Evolutionary conservation across 306 rosid species (phyloP).

Genomic region (Vigna trinervia): DNA sequence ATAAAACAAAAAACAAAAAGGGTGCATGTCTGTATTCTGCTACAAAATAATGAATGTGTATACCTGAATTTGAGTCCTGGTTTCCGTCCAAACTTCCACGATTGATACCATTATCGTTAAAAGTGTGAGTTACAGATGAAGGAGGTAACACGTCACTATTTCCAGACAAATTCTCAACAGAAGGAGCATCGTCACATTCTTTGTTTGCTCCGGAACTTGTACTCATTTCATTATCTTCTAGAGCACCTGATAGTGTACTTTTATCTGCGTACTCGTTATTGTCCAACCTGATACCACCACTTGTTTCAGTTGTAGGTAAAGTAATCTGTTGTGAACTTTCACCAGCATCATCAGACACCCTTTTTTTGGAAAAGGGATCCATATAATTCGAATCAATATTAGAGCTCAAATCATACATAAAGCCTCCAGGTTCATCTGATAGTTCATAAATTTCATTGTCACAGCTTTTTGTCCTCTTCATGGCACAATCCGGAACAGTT

Average conservation of each 20-base stretch:
- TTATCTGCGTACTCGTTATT: slow-evolving; percentile 16
- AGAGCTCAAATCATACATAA: slow-evolving; percentile 40
- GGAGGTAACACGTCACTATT: neutral
- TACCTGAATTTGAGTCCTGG: slow-evolving; percentile 70
- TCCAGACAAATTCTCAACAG: neutral
- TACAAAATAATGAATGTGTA: neutral
- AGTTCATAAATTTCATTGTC: neutral
- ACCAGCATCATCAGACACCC: slow-evolving; percentile 29
- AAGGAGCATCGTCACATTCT: slow-evolving; percentile 25
- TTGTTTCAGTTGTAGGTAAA: slow-evolving; percentile 22
- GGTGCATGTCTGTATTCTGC: too few relatives aligned
- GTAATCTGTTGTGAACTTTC: slow-evolving; percentile 30
- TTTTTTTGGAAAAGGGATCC: slow-evolving; percentile 37
- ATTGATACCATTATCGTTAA: slow-evolving; percentile 25
- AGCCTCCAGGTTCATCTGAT: slow-evolving; percentile 44
- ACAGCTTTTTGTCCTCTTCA: too few relatives aligned
- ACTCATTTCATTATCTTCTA: slow-evolving; percentile 35
- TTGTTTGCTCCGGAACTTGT: slow-evolving; percentile 26
- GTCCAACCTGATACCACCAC: neutral
- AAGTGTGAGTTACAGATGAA: slow-evolving; percentile 27
- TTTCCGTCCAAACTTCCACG: slow-evolving; percentile 72
- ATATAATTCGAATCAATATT: slow-evolving; percentile 32
- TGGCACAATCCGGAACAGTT: neutral
- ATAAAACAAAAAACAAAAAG: slow-evolving; percentile 27
- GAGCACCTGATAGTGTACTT: slow-evolving; percentile 33